Conservation (phyloP, 2,329 filamentous ascomycete genomes). For the Acrodontium crateriforme region DNA sequence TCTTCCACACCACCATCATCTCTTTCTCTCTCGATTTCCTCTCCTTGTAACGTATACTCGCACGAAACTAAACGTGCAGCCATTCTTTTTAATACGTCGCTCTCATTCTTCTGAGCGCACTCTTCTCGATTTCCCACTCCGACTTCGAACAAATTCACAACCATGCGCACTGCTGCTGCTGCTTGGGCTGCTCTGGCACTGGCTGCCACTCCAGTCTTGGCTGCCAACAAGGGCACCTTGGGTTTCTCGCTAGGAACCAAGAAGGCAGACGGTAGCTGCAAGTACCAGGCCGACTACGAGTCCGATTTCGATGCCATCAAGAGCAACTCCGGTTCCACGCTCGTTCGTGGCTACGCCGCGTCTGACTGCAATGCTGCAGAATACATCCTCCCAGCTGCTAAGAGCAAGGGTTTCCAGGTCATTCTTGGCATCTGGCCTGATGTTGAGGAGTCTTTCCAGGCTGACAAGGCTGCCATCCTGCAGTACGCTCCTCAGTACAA, state of each 20-base stretch:
- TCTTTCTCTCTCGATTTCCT: conserved; percentile 1
- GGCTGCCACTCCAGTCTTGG: conserved; percentile 13
- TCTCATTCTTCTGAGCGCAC: too few species aligned
- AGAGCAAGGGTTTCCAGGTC: conserved; percentile 50
- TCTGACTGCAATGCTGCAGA: conserved; percentile 51
- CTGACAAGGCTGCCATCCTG: conserved; percentile 46
- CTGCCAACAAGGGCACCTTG: conserved; percentile 33
- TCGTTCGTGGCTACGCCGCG: conserved; percentile 55
- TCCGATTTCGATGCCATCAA: conserved; percentile 50
- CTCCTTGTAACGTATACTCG: too few species aligned
- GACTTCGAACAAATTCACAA: too few species aligned
- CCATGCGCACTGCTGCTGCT: too few species aligned
- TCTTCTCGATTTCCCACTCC: too few species aligned
- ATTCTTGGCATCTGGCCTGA: conserved; percentile 60
- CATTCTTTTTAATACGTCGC: too few species aligned
- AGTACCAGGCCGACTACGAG: conserved; percentile 47
- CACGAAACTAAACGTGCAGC: too few species aligned
- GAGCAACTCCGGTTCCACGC: conserved; percentile 32
- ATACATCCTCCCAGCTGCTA: conserved; percentile 51
- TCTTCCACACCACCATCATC: too few species aligned
- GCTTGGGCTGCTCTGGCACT: conserved; percentile 11
- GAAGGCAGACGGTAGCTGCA: conserved; percentile 47
- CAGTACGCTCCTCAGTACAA: conserved; percentile 36
- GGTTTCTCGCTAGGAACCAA: conserved; percentile 57
- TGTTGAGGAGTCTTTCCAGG: conserved; percentile 45